Conservation (phyloP, 1,284 basidiomycete species). For the Cutaneotrichosporon cyanovorans region DNA sequence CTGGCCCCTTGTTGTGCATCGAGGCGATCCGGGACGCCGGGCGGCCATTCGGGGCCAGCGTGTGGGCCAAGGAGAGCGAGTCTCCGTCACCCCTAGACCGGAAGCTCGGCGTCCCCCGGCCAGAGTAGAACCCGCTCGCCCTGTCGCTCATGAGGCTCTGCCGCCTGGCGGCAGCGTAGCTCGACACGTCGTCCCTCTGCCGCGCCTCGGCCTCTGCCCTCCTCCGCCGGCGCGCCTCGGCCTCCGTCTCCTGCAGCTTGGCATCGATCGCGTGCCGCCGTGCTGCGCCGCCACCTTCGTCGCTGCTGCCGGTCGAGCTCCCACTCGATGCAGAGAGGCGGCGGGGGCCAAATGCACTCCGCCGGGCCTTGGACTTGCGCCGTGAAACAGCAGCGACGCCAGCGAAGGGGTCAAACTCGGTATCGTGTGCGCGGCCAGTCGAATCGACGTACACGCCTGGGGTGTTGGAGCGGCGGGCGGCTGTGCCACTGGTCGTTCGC, state of each 20-base stretch:
- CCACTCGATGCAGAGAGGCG: conserved; percentile 18
- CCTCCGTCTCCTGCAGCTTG: conserved; percentile 23
- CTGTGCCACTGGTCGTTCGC: too few species aligned
- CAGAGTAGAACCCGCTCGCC: conserved; percentile 17
- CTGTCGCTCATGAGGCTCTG: conserved; percentile 36
- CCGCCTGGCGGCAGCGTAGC: conserved; percentile 32
- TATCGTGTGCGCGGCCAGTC: conserved; percentile 42
- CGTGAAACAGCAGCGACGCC: conserved; percentile 37
- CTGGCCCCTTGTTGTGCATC: background rate
- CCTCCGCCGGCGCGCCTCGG: conserved; percentile 29
- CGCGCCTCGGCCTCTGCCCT: conserved; percentile 39
- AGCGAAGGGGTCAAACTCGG: conserved; percentile 45
- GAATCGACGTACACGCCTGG: conserved; percentile 40
- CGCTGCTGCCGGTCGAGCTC: conserved; percentile 6
- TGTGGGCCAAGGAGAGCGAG: too few species aligned
- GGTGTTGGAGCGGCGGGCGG: background rate
- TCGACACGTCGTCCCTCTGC: conserved; percentile 35
- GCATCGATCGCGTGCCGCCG: background rate
- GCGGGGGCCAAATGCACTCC: conserved; percentile 39
- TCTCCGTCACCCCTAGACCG: conserved; percentile 4
- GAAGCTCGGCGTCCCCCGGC: conserved; percentile 28
- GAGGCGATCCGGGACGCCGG: conserved; percentile 1
- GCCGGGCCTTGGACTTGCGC: conserved; percentile 27
- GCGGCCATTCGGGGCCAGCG: background rate
- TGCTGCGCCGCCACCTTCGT: conserved; percentile 1